Conservation (phyloP, 768 basidiomycete species). For the Mycena amicta region DNA sequence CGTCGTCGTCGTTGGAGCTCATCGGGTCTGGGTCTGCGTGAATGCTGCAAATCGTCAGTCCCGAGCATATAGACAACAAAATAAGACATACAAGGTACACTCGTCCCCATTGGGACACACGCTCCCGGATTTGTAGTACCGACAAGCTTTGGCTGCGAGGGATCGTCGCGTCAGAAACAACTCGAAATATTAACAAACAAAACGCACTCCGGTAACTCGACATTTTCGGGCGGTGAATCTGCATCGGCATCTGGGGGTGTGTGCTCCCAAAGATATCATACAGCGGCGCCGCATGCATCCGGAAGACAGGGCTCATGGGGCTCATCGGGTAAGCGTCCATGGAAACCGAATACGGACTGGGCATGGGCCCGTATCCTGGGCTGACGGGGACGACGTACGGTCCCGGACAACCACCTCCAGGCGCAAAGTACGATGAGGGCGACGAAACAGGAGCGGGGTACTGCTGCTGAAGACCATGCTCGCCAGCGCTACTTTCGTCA, state of each 20-base stretch:
- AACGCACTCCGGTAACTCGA: constrained; percentile 14
- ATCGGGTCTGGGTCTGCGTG: constrained; percentile 50
- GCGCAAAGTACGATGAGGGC: too few species aligned
- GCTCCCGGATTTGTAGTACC: constrained; percentile 49
- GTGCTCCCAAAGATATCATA: constrained; percentile 17
- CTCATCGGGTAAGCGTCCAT: not conserved
- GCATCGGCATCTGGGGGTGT: not conserved
- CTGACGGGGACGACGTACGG: not conserved
- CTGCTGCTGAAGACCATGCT: too few species aligned
- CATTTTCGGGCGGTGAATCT: not conserved
- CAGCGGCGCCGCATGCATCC: not conserved
- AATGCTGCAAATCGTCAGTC: constrained; percentile 36
- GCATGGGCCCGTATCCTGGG: not conserved
- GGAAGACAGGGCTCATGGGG: constrained; percentile 1
- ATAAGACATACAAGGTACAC: constrained; percentile 59
- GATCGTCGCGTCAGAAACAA: too few species aligned
- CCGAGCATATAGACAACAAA: too few species aligned
- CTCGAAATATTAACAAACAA: too few species aligned
- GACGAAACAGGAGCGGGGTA: too few species aligned
- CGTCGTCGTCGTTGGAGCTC: too few species aligned
- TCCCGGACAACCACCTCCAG: too few species aligned
- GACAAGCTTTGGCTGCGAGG: constrained; percentile 64
- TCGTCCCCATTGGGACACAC: constrained; percentile 54
- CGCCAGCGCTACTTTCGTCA: too few species aligned
- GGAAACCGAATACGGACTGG: not conserved